phyloP scores from a whole-genome alignment of 116 monocot genomes.

The Papilionanthe hybrid region DNA sequence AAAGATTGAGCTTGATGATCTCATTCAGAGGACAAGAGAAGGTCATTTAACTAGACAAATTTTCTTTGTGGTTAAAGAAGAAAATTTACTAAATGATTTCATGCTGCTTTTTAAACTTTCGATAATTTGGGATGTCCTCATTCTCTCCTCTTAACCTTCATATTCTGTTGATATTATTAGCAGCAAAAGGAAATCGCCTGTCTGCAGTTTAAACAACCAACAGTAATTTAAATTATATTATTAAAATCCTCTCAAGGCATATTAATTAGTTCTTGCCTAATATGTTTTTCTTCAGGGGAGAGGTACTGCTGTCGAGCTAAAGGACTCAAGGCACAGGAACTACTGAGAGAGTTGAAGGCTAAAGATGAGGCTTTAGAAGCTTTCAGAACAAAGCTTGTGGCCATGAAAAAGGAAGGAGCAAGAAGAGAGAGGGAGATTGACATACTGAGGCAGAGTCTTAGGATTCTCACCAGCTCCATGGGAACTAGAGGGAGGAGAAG shows the following conservation, averaged over 20 bases:
- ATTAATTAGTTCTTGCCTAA: no score
- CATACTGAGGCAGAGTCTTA: slow-evolving; percentile 68
- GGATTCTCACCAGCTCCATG: slow-evolving; percentile 45
- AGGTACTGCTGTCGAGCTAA: slow-evolving; percentile 14
- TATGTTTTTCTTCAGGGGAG: neutral
- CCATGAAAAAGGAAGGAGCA: slow-evolving; percentile 37
- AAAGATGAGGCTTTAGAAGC: slow-evolving; percentile 42
- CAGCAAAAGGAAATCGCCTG: no score
- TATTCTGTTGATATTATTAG: no score
- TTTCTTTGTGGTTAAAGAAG: no score
- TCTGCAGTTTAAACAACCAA: no score
- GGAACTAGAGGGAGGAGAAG: neutral
- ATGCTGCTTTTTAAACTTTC: no score
- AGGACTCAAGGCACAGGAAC: slow-evolving; percentile 20
- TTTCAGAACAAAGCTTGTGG: slow-evolving; percentile 19
- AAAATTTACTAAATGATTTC: no score
- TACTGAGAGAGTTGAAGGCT: slow-evolving; percentile 36
- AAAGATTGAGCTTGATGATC: slow-evolving; percentile 81
- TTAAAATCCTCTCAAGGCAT: no score
- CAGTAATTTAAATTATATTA: no score
- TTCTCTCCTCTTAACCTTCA: no score
- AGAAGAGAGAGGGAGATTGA: slow-evolving; percentile 69
- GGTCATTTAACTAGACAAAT: slow-evolving; percentile 17
- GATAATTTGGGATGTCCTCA: no score
- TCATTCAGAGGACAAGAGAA: slow-evolving; percentile 58